A percentile compares a stretch with the other conserved stretches of the same genome.
These are phyloP conservation scores for Nothophoma quercina DNA, from an alignment of 2,329 filamentous ascomycete species.

Conservation along the genomic window DNA sequence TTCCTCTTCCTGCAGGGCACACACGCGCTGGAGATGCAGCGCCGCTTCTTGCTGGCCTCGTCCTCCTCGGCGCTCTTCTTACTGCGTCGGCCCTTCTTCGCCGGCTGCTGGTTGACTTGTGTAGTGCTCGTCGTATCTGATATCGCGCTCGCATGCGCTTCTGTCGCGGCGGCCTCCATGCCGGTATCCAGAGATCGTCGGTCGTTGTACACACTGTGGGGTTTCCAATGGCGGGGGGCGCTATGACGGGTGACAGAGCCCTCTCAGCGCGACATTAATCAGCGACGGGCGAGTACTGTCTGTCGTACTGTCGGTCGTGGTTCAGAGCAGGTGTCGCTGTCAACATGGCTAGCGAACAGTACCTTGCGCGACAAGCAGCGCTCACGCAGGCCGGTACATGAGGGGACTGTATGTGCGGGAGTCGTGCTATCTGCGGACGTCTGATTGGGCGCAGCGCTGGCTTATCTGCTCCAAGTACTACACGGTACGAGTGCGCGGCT, in stretches of 20 bases:
- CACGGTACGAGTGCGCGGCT: not conserved
- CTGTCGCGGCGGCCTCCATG: slow-evolving; percentile 15
- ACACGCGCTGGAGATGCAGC: slow-evolving; percentile 52
- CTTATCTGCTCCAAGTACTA: slow-evolving; percentile 23
- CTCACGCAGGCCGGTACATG: slow-evolving; percentile 21
- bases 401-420: slow-evolving; percentile 4
- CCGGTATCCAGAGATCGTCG: slow-evolving; percentile 22
- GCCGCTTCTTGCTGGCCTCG: slow-evolving; percentile 53
- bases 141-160: slow-evolving; percentile 14
- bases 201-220: slow-evolving; percentile 22
- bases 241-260: slow-evolving; percentile 16
- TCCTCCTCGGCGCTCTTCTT: slow-evolving; percentile 48
- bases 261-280: slow-evolving; percentile 33
- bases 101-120: slow-evolving; percentile 25
- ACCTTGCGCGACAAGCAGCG: slow-evolving; percentile 8
- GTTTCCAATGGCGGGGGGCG: slow-evolving; percentile 26
- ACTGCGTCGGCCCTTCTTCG: slow-evolving; percentile 44
- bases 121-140: not conserved
- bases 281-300: slow-evolving; percentile 22
- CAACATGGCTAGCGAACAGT: slow-evolving; percentile 30
- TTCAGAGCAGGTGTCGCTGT: slow-evolving; percentile 13
- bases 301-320: slow-evolving; percentile 20
- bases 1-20: slow-evolving; percentile 52
- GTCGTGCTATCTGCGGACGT: slow-evolving; percentile 3
- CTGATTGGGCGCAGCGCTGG: slow-evolving; percentile 22